These are phyloP conservation scores for Serendipita indica DNA, from an alignment of 768 basidiomycete genomes.

Conservation along the genomic window DNA sequence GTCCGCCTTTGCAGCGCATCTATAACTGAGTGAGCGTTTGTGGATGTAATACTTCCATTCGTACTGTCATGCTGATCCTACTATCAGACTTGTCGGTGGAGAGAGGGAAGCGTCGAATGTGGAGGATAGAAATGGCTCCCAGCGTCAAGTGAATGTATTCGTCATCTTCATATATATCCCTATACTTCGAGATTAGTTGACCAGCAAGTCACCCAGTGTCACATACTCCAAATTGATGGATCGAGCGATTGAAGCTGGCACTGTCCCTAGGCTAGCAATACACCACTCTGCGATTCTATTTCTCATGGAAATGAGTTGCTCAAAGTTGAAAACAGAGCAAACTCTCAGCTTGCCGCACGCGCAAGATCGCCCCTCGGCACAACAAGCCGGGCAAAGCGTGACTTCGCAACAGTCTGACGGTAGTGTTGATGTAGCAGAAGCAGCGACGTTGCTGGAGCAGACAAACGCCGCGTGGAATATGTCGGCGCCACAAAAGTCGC, in stretches of 20 bases:
- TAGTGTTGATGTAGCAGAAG: background rate
- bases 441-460: background rate
- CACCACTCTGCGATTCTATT: background rate
- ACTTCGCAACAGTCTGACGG: background rate
- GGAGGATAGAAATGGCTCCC: background rate
- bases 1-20: background rate
- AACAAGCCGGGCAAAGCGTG: background rate
- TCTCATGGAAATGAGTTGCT: background rate
- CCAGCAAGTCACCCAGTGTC: too few relatives aligned
- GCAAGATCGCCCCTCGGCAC: background rate
- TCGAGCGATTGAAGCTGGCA: background rate
- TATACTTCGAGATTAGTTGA: too few relatives aligned
- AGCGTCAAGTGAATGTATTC: background rate
- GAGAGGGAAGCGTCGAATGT: background rate
- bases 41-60: too few relatives aligned
- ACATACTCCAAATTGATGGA: too few relatives aligned
- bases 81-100: background rate
- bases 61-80: background rate
- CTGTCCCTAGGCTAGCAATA: background rate
- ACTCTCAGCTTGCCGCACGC: background rate
- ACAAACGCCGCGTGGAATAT: background rate
- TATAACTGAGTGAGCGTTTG: background rate
- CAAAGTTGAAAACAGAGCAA: background rate
- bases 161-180: background rate
- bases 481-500: conserved; percentile 4